These are phyloP conservation scores for Fusarium lateritium DNA, from an alignment of 2,329 filamentous ascomycete species.

Conservation along the genomic window DNA sequence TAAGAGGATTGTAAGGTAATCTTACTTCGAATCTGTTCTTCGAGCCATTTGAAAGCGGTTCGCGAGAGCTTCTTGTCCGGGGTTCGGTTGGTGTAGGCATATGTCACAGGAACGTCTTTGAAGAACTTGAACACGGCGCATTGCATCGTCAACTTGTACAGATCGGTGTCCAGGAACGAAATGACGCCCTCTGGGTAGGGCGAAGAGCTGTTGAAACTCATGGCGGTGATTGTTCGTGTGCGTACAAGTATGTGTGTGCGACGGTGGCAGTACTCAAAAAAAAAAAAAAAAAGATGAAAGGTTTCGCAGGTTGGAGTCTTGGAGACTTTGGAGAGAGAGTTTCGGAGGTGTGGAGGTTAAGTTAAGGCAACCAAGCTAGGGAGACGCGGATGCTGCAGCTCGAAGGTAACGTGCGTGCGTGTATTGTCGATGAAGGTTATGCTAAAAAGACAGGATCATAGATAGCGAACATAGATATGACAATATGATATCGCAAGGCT, in stretches of 20 bases:
- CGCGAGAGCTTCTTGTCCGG: conserved; percentile 92
- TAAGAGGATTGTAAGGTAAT: conserved; percentile 16
- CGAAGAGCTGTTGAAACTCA: conserved; percentile 77
- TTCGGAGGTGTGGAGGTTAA: conserved; percentile 39
- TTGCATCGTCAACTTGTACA: conserved; percentile 99
- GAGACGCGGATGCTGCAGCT: conserved; percentile 17
- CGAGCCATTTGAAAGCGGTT: conserved; percentile 86
- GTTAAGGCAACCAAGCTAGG: neutral
- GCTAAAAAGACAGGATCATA: conserved; percentile 12
- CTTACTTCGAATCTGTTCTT: conserved; percentile 84
- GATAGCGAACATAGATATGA: neutral
- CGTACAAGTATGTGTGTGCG: neutral
- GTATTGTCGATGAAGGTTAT: conserved; percentile 4
- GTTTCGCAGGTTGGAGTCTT: neutral
- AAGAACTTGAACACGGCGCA: conserved; percentile 96
- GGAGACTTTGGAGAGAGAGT: conserved; percentile 3
- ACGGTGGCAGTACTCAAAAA: neutral
- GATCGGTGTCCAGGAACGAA: conserved; percentile 84
- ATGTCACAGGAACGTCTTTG: conserved; percentile 84
- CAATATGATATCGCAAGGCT: conserved; percentile 1
- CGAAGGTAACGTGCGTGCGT: conserved; percentile 3
- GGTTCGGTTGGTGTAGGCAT: conserved; percentile 95
- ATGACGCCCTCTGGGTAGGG: conserved; percentile 82
- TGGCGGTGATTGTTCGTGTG: conserved; percentile 51
- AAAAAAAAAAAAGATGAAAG: no score